Base-by-base conservation (phyloP, 257 asterid species). In the Jacaranda mimosifolia region DNA sequence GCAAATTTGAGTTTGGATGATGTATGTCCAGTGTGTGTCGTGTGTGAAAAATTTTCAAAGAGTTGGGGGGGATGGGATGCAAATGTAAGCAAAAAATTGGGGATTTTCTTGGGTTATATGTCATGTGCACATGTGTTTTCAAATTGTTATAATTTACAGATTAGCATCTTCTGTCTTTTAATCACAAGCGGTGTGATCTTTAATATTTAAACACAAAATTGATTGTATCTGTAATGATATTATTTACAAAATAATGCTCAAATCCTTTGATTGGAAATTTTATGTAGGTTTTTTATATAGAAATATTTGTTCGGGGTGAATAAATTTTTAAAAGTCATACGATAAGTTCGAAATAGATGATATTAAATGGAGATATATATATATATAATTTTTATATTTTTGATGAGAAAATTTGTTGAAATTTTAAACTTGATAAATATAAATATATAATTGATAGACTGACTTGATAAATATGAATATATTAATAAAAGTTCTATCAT, bases 1-100 rank as follows among this genome's bases (percentile, higher is more conserved):
- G 43, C 43, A 38, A 68, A 68, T 6, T 74, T 77, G 76, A 59
- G 70, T 68, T 77, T 48, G 48, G 66, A 55, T 40, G 19, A 12
- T 10, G 40, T 35, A 26, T 26, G 53, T 26, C 65, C 51, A 60
- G 40, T 58, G 60, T 49, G 84, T 69, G 81, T 39, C 19, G 62
- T 75, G 79, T 65, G 75, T 56, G 78, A 32, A 45, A 52, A 48
- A 10, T 67, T 55, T 43, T 21, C 10, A 45, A n/a, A n/a, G 15
- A n/a, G 17, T 69, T 17, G 15, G 32, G 68, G 64, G 32, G 32
- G 32, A 26, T n/a, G 32, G 32, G 32, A 26, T 1, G 32, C 2
- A 26, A 26, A 59, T 77, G 59, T 63, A 39, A 53, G 8, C 57
- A 3, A 18, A 40, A 18, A 40, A 58, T 58, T 80, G 63, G 78